Base-by-base conservation (phyloP, 495 filamentous ascomycete genomes). In the Trichoderma parareesei region DNA sequence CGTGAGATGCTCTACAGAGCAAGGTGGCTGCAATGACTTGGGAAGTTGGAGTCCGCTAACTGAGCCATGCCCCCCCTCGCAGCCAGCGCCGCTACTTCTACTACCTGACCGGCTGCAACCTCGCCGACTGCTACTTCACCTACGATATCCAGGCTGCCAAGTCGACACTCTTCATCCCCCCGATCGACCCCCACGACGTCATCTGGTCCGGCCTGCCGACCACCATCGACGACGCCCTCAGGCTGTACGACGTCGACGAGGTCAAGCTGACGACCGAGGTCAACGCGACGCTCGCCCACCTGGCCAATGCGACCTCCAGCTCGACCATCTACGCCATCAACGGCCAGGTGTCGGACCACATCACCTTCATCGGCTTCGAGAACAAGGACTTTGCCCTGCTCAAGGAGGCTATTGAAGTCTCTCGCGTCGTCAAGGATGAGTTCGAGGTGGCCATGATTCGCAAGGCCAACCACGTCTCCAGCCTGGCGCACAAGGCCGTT, bases 161-260 rank as follows among this genome's bases (percentile, higher is more conserved):
- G 69, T 83, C 92, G 33, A 97, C 90, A 9, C 87, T 98, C 62
- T 99, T 91, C 79, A 94, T 99, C 67, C 93, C 95, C 5, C 89
- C 91, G 2, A 84, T 96, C 71, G 85, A 95, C 64, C 86, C 92
- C 53, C 90, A 95, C 38, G 86, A 85, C 48, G 94, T 98, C n/a
- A 91, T 98, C 69, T 99, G 95, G 95, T 89, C 88, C 35, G 95
- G 95, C 38, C 84, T 98, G 27, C 95, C 95, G 0, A 72, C 96
- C 65, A 87, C 86, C 7, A 71, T 78, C 41, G 78, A 87, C n/a
- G 88, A 97, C 71, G 93, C 93, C 20, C 72, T 84, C 49, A 72
- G 85, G 38, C 82, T 82, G 37, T 97, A 89, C 77, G 92, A 98
- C 70, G 85, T 98, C 70, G 94, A 97, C 69, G 79, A 80, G 8